Base-by-base conservation (phyloP, 306 rosid species). In the Lablab purpureus region DNA sequence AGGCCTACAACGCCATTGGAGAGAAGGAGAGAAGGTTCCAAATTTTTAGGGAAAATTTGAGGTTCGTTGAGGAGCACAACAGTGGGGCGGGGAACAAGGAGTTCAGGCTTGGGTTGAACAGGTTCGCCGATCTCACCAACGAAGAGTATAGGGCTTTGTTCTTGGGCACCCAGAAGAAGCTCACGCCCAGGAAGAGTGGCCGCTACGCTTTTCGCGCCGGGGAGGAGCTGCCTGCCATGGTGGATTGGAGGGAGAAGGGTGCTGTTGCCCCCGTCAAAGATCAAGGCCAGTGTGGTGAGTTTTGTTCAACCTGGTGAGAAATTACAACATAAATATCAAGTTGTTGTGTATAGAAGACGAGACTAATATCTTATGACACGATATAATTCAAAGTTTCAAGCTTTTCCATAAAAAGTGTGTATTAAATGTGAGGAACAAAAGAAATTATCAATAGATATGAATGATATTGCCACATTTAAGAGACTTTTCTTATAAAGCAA, bases 241-340 rank as follows among this genome's bases (percentile, higher is more conserved):
- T 95, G 3, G 96, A 95, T 87, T 95, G 99, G 99, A 87, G 96
- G 69, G 67, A 83, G 23, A 83, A 91, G 32, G 99, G 98, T 15
- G 99, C 94, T 0, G 96, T 95, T 50, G 41, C 55, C 46, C 84
- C 81, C 1, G 93, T 92, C 63, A 95, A 95, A 68, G 94, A 95
- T 88, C 99, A 95, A 87, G 99, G 97, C 78, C 96, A 88, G 78
- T 95, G 99, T 56, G 98, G 97, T 95, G n/a, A 83, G 92, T 58
- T 34, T 4, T 49, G 1, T 52, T 34, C 40, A 34, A 25, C 28
- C 28, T 25, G 28, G 36, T 32, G 7, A 32, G 36, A 32, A 32
- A 32, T 32, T 32, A 32, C 36, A 4, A 5, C 1, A 32, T 32
- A 6, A 5, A 32, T 32, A 32, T 32, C 0, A 32, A 32, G 6